Base-by-base conservation (phyloP, 148 eudicot genomes). In the Pharnaceum exiguum region DNA sequence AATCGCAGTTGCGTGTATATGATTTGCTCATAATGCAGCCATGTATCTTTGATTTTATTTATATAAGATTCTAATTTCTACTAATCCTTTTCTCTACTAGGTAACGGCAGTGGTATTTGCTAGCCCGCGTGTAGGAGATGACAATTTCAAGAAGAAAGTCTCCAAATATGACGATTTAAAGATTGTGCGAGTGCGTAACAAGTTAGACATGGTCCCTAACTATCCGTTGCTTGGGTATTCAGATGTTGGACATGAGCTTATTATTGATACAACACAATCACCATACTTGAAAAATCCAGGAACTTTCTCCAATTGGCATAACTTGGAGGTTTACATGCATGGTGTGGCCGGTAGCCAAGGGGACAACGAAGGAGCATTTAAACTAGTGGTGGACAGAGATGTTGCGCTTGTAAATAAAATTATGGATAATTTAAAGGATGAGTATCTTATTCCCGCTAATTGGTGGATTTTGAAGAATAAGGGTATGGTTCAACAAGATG, bases 151-250 rank as follows among this genome's bases (percentile, higher is more conserved):
- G 36, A 77, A 77, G 32, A 46, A 79, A 25, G 63, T 74, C 38
- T 35, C 12, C 13, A 81, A 80, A 8, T 70, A 60, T 30, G 51
- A 72, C 2, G 83, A 76, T 2, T 37, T 84, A 0, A 80, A 71
- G 48, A 83, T 81, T 10, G 33, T 84, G 5, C 47, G 90, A 17
- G 71, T 80, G 5, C 32, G 74, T 23, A 80, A 81, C 42, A 70
- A 68, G 23, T 79, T 66, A n/a, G 90, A 84, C 39, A 70, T 46
- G 44, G 81, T 80, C 0, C 81, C 81, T 36, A 50, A 57, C 19
- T 66, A 36, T 30, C 7, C 17, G 9, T 5, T 32, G 5, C 37
- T 31, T 30, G 10, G 12, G 6, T 27, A 5, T n/a, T 57, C 2
- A 6, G 55, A 13, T 31, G 39, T 15, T 9, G 9, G 7, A 9